Base-by-base conservation (phyloP, 1,284 basidiomycete genomes). In the Macrocystidia cucumis region DNA sequence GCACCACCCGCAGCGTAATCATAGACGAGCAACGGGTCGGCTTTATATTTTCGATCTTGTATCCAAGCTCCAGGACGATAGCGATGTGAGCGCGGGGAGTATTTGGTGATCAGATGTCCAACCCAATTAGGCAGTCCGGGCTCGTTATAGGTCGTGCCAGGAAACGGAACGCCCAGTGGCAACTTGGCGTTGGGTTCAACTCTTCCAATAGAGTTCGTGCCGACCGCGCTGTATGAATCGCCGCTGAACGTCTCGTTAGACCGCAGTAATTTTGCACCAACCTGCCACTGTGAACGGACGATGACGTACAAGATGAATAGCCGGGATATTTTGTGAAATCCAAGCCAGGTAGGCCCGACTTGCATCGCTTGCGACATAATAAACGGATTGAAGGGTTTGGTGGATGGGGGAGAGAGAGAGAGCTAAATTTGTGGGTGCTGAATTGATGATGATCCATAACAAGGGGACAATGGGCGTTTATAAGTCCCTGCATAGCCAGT, bases 1-100 rank as follows among this genome's bases (percentile, higher is more conserved):
- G 62, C 55, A 3, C 72, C 72, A 3, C 71, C 69, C n/a, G 56
- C 44, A 2, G 72, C 72, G 49, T 68, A 74, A 47, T 74, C 59
- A 46, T 69, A 70, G 2, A 72, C 67, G 4, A 75, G 56, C 6
- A 73, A 42, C 3, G 62, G 50, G 32, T 49, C 40, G 11, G 43
- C n/a, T 3, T 18, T 18, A 44, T 56, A 63, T 7, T 43, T 51
- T 28, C 46, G 39, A 18, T 48, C 52, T 39, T 55, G 51, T 34
- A 48, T 42, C 3, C 41, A 35, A 3, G 20, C 18, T 11, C 41
- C 29, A 23, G 59, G 53, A 27, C 50, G 36, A 45, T 54, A 63
- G 32, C 55, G 44, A n/a, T n/a, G n/a, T 20, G 61, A 57, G 34
- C 48, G 49, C 13, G 59, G 54, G 29, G 49, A 51, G 42, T 66